These are phyloP conservation scores for Medicago truncatula DNA, from an alignment of 306 rosid genomes.

Conservation along the genomic window DNA sequence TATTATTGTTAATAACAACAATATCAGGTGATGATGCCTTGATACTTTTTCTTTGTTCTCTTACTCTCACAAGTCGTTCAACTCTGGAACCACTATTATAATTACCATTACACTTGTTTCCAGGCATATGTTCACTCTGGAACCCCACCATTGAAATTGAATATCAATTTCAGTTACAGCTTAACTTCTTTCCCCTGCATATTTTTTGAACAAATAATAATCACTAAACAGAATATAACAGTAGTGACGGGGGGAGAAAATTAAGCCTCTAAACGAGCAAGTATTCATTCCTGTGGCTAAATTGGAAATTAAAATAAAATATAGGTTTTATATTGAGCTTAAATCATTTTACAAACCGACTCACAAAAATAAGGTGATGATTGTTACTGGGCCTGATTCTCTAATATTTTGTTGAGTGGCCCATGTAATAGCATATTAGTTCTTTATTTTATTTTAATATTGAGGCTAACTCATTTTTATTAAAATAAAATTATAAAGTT, in stretches of 20 bases:
- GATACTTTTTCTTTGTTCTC: constrained; percentile 63
- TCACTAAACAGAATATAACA: constrained; percentile 18
- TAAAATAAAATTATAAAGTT: too few species aligned
- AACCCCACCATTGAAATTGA: constrained; percentile 54
- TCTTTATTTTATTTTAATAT: too few species aligned
- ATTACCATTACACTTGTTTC: constrained; percentile 63
- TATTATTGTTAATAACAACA: constrained; percentile 28
- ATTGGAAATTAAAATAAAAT: constrained; percentile 7
- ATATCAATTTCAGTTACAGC: constrained; percentile 46
- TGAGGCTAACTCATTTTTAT: too few species aligned
- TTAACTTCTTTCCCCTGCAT: constrained; percentile 58
- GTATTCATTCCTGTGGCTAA: constrained; percentile 26
- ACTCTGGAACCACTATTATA: constrained; percentile 45
- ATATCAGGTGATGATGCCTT: constrained; percentile 55
- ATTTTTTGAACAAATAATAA: constrained; percentile 41
- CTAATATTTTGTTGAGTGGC: neutral
- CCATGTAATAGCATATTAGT: neutral
- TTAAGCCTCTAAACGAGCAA: neutral
- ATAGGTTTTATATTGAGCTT: neutral
- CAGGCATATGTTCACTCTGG: constrained; percentile 77
- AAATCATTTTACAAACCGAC: neutral
- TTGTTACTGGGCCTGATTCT: neutral
- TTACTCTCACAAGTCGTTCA: constrained; percentile 70
- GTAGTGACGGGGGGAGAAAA: neutral
- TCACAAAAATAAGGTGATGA: neutral